Base-by-base conservation (phyloP, 306 rosid genomes). In the Purshia tridentata region DNA sequence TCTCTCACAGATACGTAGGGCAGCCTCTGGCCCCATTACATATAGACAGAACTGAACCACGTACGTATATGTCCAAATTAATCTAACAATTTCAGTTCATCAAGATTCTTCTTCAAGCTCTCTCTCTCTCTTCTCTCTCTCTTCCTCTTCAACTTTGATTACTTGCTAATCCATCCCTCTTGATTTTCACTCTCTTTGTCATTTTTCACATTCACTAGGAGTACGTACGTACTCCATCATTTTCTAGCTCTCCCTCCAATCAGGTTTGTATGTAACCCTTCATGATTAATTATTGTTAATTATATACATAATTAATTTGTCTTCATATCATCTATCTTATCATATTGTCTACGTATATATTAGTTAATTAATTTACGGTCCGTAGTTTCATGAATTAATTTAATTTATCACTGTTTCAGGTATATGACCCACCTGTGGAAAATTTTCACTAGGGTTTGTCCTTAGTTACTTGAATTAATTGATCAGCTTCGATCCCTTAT, bases 381-480 rank as follows among this genome's bases (percentile, higher is more conserved):
- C 9, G 66, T 61, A 52, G 69, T 23, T 56, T 55, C 23, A 61
- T 65, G 41, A 63, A 23, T 59, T 58, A 9, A 14, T 23, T 45
- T n/a, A n/a, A n/a, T n/a, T 49, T 64, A 47, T 8, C 52, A 59
- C 69, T 54, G 63, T 41, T 70, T 78, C 83, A 88, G 84, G 77
- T 40, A 72, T 78, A 76, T 84, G 87, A 74, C 77, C 88, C 83
- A 9, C 44, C 67, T 72, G 15, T 63, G 56, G 59, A 63, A 29
- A 19, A 19, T 29, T 60, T 68, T 70, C 71, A 81, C 75, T 29
- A 56, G 80, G 77, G 84, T 81, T 39, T 72, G 70, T 86, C 77
- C 66, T 72, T 70, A n/a, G n/a, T n/a, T n/a, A 57, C 82, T 63
- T 63, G 79, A 41, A 72, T 51, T 57, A 64, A 65, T n/a, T n/a